These are phyloP conservation scores for Penicillium sclerotiorum DNA, from an alignment of 2,329 filamentous ascomycete genomes.

Conservation along the genomic window DNA sequence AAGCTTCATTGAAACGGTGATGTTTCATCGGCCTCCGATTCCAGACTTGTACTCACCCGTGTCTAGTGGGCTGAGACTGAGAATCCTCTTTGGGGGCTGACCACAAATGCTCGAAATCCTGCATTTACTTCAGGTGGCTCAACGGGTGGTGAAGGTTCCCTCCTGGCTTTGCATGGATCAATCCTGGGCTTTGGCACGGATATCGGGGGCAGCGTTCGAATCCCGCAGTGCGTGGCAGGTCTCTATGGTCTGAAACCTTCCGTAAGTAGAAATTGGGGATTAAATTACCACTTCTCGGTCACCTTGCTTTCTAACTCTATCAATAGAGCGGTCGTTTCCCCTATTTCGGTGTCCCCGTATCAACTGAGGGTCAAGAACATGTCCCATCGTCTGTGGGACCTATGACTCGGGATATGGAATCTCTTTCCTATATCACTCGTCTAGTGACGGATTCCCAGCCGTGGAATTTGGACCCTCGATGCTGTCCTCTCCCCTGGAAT, in stretches of 20 bases:
- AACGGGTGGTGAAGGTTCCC: constrained; percentile 48
- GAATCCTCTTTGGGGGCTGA: constrained; percentile 56
- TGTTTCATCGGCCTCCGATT: neutral
- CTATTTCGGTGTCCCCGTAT: constrained; percentile 61
- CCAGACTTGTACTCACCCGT: neutral
- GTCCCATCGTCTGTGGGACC: constrained; percentile 66
- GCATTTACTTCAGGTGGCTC: constrained; percentile 53
- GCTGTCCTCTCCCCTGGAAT: constrained; percentile 58
- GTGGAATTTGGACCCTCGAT: constrained; percentile 59
- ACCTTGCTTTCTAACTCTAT: constrained; percentile 1
- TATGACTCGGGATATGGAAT: constrained; percentile 56
- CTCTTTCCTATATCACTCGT: constrained; percentile 54
- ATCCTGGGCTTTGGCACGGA: constrained; percentile 56
- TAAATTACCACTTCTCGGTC: neutral
- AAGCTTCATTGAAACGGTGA: too few species aligned
- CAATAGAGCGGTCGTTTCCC: constrained; percentile 59
- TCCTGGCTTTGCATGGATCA: constrained; percentile 47
- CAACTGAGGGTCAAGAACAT: constrained; percentile 66
- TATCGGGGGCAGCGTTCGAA: constrained; percentile 56
- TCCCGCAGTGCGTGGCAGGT: constrained; percentile 52
- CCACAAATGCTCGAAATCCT: constrained; percentile 49
- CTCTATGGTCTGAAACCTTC: constrained; percentile 53
- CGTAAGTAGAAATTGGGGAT: constrained; percentile 24
- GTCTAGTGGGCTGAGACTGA: constrained; percentile 57
- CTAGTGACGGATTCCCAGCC: constrained; percentile 52